Conservation (phyloP, 257 asterid genomes). For the Ocimum tenuiflorum region DNA sequence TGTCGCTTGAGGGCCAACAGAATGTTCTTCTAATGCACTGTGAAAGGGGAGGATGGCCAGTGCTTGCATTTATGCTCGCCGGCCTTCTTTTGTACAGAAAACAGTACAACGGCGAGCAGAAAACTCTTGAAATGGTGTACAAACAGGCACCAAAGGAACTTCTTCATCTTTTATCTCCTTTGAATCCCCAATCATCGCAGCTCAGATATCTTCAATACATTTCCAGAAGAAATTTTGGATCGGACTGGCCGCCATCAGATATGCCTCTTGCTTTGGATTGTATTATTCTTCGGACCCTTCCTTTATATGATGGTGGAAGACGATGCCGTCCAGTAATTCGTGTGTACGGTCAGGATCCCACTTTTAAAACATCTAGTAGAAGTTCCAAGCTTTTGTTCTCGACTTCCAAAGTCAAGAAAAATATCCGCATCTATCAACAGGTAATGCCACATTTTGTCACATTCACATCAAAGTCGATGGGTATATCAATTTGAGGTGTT, state of each 20-base stretch:
- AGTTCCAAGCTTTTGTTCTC: slow-evolving; percentile 87
- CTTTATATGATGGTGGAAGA: slow-evolving; percentile 62
- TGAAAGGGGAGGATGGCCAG: slow-evolving; percentile 99
- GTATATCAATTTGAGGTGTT: too few species aligned
- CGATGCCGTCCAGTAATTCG: slow-evolving; percentile 90
- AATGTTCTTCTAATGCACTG: slow-evolving; percentile 95
- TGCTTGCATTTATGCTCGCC: slow-evolving; percentile 98
- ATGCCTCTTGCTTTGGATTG: slow-evolving; percentile 78
- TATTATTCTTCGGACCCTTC: slow-evolving; percentile 63
- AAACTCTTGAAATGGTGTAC: slow-evolving; percentile 96
- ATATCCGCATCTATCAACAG: slow-evolving; percentile 44
- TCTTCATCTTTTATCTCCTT: slow-evolving; percentile 87
- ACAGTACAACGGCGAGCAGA: slow-evolving; percentile 89
- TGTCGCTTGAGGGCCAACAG: slow-evolving; percentile 96
- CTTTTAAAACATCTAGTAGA: slow-evolving; percentile 61
- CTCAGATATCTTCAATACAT: slow-evolving; percentile 95
- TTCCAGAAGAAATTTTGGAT: slow-evolving; percentile 62
- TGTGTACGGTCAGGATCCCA: slow-evolving; percentile 84
- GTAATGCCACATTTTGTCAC: too few species aligned
- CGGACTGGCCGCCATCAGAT: slow-evolving; percentile 93
- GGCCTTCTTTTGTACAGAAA: slow-evolving; percentile 94
- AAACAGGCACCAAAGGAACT: slow-evolving; percentile 98
- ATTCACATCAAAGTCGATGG: too few species aligned
- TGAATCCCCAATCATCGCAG: slow-evolving; percentile 99
- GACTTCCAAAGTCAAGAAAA: slow-evolving; percentile 46